Percentiles rank a stretch among this genome's conserved stretches.
phyloP scores from a whole-genome alignment of 2,329 filamentous ascomycete genomes.

The Fonsecaea erecta region DNA sequence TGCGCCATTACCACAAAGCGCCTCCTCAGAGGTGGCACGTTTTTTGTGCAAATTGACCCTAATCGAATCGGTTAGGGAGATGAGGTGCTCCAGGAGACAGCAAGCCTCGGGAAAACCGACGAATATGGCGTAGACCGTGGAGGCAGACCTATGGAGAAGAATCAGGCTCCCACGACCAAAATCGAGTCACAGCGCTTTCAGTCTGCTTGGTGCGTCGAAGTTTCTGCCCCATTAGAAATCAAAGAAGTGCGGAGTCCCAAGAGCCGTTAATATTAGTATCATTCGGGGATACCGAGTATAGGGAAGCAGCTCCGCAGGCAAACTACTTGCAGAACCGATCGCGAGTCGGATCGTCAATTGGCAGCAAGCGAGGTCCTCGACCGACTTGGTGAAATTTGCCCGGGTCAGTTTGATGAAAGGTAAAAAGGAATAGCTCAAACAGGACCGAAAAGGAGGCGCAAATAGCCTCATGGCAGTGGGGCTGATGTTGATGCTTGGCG shows the following conservation, averaged over 20 bases:
- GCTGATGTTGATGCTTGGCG: background rate
- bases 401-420: background rate
- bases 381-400: background rate
- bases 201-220: background rate
- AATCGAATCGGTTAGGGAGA: slow-evolving; percentile 2
- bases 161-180: background rate
- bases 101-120: background rate
- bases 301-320: background rate
- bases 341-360: background rate
- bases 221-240: background rate
- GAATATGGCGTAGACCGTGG: slow-evolving; percentile 2
- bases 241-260: background rate
- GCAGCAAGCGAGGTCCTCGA: background rate
- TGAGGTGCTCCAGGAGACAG: slow-evolving; percentile 5
- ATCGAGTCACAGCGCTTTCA: background rate
- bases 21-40: background rate
- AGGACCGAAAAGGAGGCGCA: slow-evolving; percentile 12
- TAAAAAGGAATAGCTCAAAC: background rate
- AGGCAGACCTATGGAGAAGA: background rate
- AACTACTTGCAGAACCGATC: background rate
- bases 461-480: background rate
- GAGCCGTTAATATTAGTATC: background rate
- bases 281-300: background rate
- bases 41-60: slow-evolving; percentile 14
- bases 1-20: background rate